These are phyloP conservation scores for Serendipita sp. DNA, from an alignment of 768 basidiomycete genomes.

Conservation along the genomic window DNA sequence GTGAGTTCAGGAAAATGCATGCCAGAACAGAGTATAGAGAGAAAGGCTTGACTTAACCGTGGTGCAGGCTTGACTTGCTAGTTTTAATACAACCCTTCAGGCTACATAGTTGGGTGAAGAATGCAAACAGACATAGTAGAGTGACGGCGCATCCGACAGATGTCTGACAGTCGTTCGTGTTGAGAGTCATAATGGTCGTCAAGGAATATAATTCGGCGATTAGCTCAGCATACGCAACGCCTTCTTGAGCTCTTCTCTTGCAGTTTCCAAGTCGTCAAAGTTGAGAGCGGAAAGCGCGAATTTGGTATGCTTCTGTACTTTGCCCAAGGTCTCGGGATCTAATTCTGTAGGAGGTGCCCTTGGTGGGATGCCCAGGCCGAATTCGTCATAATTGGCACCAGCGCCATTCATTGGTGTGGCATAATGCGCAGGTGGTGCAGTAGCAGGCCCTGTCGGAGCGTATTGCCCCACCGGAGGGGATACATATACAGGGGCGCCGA, in stretches of 20 bases:
- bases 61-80: background rate
- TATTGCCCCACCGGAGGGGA: background rate
- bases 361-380: background rate
- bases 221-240: slow-evolving; percentile 54
- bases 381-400: background rate
- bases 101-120: background rate
- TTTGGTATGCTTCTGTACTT: slow-evolving; percentile 79
- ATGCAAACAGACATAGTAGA: background rate
- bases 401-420: background rate
- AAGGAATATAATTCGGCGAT: background rate
- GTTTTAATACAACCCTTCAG: background rate
- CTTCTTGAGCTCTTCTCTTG: slow-evolving; percentile 60
- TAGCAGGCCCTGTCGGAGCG: background rate
- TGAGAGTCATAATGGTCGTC: background rate
- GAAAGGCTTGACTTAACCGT: background rate
- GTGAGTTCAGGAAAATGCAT: background rate
- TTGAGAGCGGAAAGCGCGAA: slow-evolving; percentile 93
- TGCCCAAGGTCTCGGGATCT: slow-evolving; percentile 47
- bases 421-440: background rate
- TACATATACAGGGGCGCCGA: background rate
- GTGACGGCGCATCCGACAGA: background rate
- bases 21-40: background rate
- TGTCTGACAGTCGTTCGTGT: background rate
- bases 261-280: slow-evolving; percentile 84
- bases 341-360: slow-evolving; percentile 26